Base-by-base conservation (phyloP, 768 basidiomycete genomes). In the Mycena capillaripes region DNA sequence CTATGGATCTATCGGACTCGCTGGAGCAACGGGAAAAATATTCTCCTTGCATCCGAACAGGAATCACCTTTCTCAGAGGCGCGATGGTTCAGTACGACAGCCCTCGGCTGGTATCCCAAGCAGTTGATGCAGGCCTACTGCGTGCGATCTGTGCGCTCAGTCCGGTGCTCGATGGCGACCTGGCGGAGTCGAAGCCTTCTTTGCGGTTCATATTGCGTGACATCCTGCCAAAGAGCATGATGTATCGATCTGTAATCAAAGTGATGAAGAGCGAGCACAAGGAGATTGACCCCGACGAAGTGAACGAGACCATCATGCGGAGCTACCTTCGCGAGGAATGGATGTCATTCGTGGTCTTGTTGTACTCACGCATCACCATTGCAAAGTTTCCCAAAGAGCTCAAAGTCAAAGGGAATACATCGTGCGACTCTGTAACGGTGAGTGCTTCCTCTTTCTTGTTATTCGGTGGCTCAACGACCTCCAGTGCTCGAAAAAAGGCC, bases 211-310 rank as follows among this genome's bases (percentile, higher is more conserved):
- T 71, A 1, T 21, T 71, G 19, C 25, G 62, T 10, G 63, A 58
- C 14, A 52, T 60, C 10, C 55, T 71, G 27, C 70, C 70, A 5
- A 55, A 65, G 40, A 46, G 48, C 38, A 34, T 71, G 63, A 46
- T 71, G 52, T 71, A 57, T 48, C 56, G n/a, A 3, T 71, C 70
- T 23, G 70, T 71, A 6, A 16, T 71, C 17, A 64, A 65, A 34
- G 57, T 59, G 19, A 60, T 71, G 44, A 52, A 71, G 32, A 23
- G 36, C 40, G 70, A 59, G 55, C 42, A 58, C 14, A 27, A 60
- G 1, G 62, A 71, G 42, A n/a, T 71, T 7, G 70, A 71, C 10
- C 12, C 19, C 6, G n/a, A 40, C 9, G 29, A 56, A 6, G 9
- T 29, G 5, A 61, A 70, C 27, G 7, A 23, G 53, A 57, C 52